phyloP scores from a whole-genome alignment of 2,329 filamentous ascomycete genomes.

The Diplocarpon rosae region DNA sequence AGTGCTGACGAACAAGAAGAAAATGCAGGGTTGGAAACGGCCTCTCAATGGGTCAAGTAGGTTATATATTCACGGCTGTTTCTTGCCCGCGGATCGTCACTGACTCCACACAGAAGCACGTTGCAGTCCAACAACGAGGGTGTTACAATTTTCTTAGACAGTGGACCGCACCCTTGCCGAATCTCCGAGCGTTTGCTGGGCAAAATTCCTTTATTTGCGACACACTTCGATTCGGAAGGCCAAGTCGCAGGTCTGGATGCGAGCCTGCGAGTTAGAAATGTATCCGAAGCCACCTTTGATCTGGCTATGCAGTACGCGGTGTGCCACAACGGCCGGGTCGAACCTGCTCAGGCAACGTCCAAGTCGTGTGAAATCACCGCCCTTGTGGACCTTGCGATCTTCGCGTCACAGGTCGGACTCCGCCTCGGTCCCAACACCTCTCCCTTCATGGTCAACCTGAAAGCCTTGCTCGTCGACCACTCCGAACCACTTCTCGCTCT shows the following conservation, averaged over 20 bases:
- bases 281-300: background rate
- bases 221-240: background rate
- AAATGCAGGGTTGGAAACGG: conserved; percentile 1
- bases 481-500: background rate
- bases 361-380: background rate
- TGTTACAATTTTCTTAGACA: conserved; percentile 1
- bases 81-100: background rate
- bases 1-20: background rate
- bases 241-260: background rate
- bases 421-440: background rate
- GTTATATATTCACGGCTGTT: background rate
- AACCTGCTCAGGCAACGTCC: background rate
- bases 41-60: conserved; percentile 3
- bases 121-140: background rate
- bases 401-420: background rate
- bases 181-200: background rate
- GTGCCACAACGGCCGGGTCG: background rate
- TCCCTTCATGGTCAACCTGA: background rate
- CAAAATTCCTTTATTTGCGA: background rate
- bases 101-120: background rate
- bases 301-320: background rate
- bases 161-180: background rate
- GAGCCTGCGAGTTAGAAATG: background rate
- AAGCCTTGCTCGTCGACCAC: background rate
- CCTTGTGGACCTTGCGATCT: background rate